These are phyloP conservation scores for Zelonia costaricensis DNA, from an alignment of 208 protist genomes.

Conservation along the genomic window DNA sequence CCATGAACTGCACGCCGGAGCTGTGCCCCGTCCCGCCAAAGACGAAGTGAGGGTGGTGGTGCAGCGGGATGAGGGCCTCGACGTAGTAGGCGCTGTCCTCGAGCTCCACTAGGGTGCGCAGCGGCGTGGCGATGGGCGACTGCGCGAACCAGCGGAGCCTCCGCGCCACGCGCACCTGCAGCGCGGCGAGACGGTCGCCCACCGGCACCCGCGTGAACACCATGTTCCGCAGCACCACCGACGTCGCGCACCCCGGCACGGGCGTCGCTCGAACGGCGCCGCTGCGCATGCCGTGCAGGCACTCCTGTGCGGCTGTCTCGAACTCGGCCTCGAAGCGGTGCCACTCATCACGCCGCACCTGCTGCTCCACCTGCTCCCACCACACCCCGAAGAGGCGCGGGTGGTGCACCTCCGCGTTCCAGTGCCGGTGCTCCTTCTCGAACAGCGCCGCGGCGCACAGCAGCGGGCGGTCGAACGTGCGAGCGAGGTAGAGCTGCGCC, in stretches of 20 bases:
- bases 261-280: neutral
- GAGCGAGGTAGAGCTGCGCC: conserved; percentile 28
- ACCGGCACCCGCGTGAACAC: conserved; percentile 39
- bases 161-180: conserved; percentile 36
- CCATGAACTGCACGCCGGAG: conserved; percentile 1
- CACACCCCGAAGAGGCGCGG: conserved; percentile 33
- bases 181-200: conserved; percentile 18
- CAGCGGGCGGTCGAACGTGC: conserved; percentile 40
- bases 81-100: conserved; percentile 36
- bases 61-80: conserved; percentile 49
- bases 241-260: conserved; percentile 36
- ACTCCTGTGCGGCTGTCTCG: conserved; percentile 14
- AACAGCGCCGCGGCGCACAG: conserved; percentile 33
- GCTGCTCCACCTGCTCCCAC: conserved; percentile 19
- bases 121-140: conserved; percentile 28
- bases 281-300: conserved; percentile 6
- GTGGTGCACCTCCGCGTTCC: conserved; percentile 55
- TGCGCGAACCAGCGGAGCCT: conserved; percentile 24
- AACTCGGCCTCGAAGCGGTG: conserved; percentile 34
- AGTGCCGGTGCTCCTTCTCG: conserved; percentile 40
- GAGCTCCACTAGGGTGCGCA: conserved; percentile 33
- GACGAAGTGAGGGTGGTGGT: conserved; percentile 39
- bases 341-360: conserved; percentile 7
- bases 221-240: conserved; percentile 54
- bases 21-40: conserved; percentile 27